Evolutionary conservation across 2,329 filamentous ascomycete species (phyloP), one percentile per base, ranked within the genome.

Genomic region (Botrytis fragariae): DNA sequence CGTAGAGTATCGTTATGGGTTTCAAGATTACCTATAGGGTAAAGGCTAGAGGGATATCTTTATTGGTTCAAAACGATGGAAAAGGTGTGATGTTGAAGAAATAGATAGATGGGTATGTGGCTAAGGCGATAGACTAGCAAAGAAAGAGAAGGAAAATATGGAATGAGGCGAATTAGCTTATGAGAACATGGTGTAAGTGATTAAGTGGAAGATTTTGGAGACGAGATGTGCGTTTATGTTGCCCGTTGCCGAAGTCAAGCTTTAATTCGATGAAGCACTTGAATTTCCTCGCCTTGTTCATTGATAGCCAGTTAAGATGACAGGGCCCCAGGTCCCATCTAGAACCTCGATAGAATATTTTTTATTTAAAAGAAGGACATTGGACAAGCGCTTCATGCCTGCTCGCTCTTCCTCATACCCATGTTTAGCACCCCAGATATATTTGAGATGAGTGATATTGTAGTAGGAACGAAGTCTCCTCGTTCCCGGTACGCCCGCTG

Each of bases 201-300:
- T 71, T 54, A 48, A 25, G 65, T 57, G 65, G 18, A 25, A 69
- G 48, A 68, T 72, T 68, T 39, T 48, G 71, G 71, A 72, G 71
- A 68, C 71, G 71, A 72, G 65, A 60, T 48, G 25, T 72, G 69
- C 69, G 69, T 67, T 72, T 72, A 72, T 68, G 71, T 72, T 45
- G 70, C 62, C 70, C 48, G 51, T 57, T 72, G 48, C 71, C 71
- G 71, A 72, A 72, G 51, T 69, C 25, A 51, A 72, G 64, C 25
- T 72, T 68, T 72, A 68, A 72, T 72, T 72, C 71, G 71, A 69
- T 72, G 71, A 72, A 59, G 69, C 61, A 64, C 45, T 60, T 60
- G 71, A 67, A 69, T 68, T 68, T 72, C 63, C 39, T 72, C 51
- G 62, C 62, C 71, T 72, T 39, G 54, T 72, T 72, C 71, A 65